Evolutionary conservation across 2,329 filamentous ascomycete genomes (phyloP).

Genomic region (Pseudogymnoascus destructans): DNA sequence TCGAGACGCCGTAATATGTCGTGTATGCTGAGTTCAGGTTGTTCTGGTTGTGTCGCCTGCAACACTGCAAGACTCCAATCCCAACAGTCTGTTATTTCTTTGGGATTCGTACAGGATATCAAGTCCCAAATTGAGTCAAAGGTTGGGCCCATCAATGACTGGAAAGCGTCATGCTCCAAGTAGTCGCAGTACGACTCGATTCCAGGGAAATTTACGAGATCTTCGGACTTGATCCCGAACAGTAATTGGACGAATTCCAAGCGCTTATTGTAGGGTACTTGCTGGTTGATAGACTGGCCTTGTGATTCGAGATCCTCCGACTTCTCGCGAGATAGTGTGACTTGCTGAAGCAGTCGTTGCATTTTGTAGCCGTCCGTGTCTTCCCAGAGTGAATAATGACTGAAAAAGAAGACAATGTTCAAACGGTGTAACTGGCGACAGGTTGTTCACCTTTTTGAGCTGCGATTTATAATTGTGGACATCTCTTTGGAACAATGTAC

Average conservation of each 20-base stretch:
- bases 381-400: not conserved
- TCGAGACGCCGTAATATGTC: not conserved
- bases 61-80: not conserved
- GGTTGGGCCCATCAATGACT: not conserved
- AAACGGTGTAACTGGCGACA: not conserved
- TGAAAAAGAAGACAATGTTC: not conserved
- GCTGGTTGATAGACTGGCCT: not conserved
- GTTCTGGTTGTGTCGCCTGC: not conserved
- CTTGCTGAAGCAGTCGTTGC: not conserved
- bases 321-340: not conserved
- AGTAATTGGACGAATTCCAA: not conserved
- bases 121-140: not conserved
- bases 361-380: not conserved
- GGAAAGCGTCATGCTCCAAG: not conserved
- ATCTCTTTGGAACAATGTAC: not conserved
- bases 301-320: not conserved
- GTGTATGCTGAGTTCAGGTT: not conserved
- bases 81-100: not conserved
- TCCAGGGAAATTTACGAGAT: not conserved
- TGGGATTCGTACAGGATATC: not conserved
- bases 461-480: not conserved
- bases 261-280: not conserved
- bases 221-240: not conserved
- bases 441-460: not conserved
- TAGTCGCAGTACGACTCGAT: not conserved